Conservation (phyloP, 441 rosid species). For the Croton setiger region DNA sequence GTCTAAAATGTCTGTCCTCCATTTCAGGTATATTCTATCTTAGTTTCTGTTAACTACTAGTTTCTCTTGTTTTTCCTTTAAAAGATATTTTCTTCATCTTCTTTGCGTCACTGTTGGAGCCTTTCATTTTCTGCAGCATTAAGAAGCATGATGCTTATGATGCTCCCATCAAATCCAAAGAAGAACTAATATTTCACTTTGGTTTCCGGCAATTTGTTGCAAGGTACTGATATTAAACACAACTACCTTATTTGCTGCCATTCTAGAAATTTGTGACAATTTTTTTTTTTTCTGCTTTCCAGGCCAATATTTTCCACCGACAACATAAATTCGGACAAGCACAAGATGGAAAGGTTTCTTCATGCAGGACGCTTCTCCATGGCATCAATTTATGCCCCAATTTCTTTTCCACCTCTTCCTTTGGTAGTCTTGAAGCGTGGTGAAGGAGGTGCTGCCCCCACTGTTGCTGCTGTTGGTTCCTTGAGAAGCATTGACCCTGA, state of each 20-base stretch:
- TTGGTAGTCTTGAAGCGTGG: conserved; percentile 65
- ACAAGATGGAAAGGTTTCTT: conserved; percentile 95
- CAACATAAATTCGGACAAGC: conserved; percentile 74
- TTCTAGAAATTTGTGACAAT: conserved; percentile 7
- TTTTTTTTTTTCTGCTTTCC: conserved; percentile 24
- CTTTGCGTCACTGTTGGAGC: conserved; percentile 11
- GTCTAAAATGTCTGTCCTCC: conserved; percentile 94
- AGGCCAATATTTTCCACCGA: conserved; percentile 89
- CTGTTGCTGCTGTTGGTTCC: conserved; percentile 86
- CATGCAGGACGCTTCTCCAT: conserved; percentile 73
- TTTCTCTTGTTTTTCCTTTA: conserved; percentile 10
- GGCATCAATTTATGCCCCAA: conserved; percentile 90
- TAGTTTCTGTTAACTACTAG: background rate
- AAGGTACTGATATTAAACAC: conserved; percentile 39
- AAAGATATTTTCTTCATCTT: background rate
- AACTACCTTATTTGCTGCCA: background rate
- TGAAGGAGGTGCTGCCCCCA: conserved; percentile 43
- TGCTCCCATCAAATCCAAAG: conserved; percentile 85
- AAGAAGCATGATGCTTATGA: conserved; percentile 76
- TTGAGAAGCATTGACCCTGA: conserved; percentile 79
- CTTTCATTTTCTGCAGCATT: conserved; percentile 45
- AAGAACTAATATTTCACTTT: conserved; percentile 85
- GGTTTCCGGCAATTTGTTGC: conserved; percentile 95
- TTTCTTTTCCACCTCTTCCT: conserved; percentile 85
- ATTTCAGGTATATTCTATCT: conserved; percentile 63